A percentile compares a stretch with the other conserved stretches of the same genome.
Conservation (phyloP, 2,329 filamentous ascomycete genomes). For the Neospermospora avenae region DNA sequence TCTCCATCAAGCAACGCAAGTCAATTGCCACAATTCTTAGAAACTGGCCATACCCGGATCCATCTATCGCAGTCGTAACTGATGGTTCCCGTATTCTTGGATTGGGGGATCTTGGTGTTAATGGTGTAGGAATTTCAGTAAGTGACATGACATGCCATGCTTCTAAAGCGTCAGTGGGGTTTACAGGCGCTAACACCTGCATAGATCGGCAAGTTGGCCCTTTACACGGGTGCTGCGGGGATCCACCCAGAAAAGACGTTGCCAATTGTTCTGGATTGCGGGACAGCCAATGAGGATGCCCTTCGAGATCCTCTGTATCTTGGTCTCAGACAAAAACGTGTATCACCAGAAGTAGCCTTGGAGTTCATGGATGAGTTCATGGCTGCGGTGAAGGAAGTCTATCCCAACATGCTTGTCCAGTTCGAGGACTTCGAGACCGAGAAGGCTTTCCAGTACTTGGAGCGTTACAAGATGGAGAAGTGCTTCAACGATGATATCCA, state of each 20-base stretch:
- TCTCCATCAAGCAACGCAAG: slow-evolving; percentile 91
- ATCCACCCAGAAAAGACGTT: slow-evolving; percentile 86
- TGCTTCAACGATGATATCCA: slow-evolving; percentile 99
- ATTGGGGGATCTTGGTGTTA: slow-evolving; percentile 91
- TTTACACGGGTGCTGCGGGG: slow-evolving; percentile 94
- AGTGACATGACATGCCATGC: too few relatives aligned
- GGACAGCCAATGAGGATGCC: slow-evolving; percentile 64
- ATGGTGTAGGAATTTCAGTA: slow-evolving; percentile 95
- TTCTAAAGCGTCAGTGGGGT: background rate
- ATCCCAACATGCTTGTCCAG: slow-evolving; percentile 69
- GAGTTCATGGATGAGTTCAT: slow-evolving; percentile 98
- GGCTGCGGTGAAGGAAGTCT: slow-evolving; percentile 77
- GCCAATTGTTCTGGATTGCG: slow-evolving; percentile 65
- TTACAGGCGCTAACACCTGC: slow-evolving; percentile 9
- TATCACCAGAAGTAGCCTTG: slow-evolving; percentile 72
- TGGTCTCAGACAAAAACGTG: slow-evolving; percentile 80
- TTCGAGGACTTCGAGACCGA: slow-evolving; percentile 97
- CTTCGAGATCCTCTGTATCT: slow-evolving; percentile 77
- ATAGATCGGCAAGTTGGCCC: slow-evolving; percentile 83
- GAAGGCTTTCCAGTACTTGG: slow-evolving; percentile 86
- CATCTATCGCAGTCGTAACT: slow-evolving; percentile 95
- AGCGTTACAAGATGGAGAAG: slow-evolving; percentile 87
- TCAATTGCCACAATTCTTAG: slow-evolving; percentile 82
- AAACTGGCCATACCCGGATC: slow-evolving; percentile 88
- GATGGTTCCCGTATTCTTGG: slow-evolving; percentile 92